phyloP scores from a whole-genome alignment of 768 basidiomycete species.

The Agaricus sinodeliciosus region DNA sequence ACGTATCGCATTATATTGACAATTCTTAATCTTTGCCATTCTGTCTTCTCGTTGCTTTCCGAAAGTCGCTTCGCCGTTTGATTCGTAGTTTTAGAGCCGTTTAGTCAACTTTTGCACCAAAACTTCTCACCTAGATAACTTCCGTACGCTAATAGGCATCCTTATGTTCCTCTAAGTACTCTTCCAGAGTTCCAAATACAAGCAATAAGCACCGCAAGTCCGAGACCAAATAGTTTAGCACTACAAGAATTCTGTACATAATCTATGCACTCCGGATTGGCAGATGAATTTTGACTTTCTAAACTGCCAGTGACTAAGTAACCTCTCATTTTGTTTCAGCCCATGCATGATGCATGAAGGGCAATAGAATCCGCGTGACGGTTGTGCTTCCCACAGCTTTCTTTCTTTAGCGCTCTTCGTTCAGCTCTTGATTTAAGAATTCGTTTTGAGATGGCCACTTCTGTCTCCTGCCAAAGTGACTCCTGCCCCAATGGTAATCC shows the following conservation, averaged over 20 bases:
- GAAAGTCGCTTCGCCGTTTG: slow-evolving; percentile 2
- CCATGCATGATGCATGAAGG: too few relatives aligned
- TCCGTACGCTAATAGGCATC: slow-evolving; percentile 6
- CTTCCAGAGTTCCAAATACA: background rate
- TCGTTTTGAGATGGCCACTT: slow-evolving; percentile 16
- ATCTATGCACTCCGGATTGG: background rate
- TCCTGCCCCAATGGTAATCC: slow-evolving; percentile 78
- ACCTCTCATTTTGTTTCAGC: background rate
- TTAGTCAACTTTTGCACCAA: background rate
- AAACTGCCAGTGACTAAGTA: background rate
- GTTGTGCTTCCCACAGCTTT: background rate
- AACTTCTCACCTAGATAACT: background rate
- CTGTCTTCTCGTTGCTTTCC: slow-evolving; percentile 1
- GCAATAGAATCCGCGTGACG: too few relatives aligned
- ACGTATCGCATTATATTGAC: slow-evolving; percentile 18
- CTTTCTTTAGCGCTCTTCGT: background rate
- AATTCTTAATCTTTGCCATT: slow-evolving; percentile 17
- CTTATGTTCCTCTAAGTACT: background rate
- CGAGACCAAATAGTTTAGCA: too few relatives aligned
- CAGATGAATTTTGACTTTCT: background rate
- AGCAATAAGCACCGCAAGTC: too few relatives aligned
- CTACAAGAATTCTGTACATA: too few relatives aligned
- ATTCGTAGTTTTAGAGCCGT: background rate
- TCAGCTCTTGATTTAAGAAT: background rate
- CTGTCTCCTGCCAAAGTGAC: slow-evolving; percentile 58